Conservation (phyloP, 192 early-diverging fungal genomes). For the Mortierella alpina region DNA sequence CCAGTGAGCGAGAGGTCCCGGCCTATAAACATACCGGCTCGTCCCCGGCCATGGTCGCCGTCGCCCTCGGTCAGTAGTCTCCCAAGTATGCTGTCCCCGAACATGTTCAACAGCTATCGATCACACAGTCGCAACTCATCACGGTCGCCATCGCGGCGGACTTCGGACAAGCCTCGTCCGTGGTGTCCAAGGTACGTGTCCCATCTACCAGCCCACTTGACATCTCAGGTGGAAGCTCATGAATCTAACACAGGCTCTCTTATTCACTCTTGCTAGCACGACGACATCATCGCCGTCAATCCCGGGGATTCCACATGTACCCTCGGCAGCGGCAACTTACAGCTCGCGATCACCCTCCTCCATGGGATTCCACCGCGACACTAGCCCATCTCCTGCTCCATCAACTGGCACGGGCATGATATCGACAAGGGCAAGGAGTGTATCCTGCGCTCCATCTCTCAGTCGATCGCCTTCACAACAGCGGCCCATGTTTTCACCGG, state of each 20-base stretch:
- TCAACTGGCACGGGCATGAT: conserved; percentile 8
- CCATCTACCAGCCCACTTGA: neutral
- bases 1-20: neutral
- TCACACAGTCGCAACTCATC: conserved; percentile 33
- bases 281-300: conserved; percentile 39
- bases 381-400: conserved; percentile 13
- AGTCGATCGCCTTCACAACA: conserved; percentile 12
- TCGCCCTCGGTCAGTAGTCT: conserved; percentile 23
- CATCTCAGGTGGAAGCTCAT: neutral
- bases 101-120: conserved; percentile 15
- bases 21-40: conserved; percentile 10
- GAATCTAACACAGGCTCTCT: neutral
- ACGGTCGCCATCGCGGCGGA: conserved; percentile 21
- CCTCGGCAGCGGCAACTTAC: conserved; percentile 37
- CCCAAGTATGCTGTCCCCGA: conserved; percentile 34
- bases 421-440: conserved; percentile 20
- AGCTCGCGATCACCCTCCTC: conserved; percentile 28
- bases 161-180: conserved; percentile 42
- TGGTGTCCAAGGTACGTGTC: conserved; percentile 51
- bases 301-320: conserved; percentile 43
- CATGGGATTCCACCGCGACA: conserved; percentile 10
- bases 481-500: conserved; percentile 32
- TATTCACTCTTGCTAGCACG: conserved; percentile 22
- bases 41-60: conserved; percentile 38
- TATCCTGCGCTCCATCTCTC: conserved; percentile 29